Percentiles rank a stretch among this genome's conserved stretches.
Evolutionary conservation across 2,329 filamentous ascomycete species (phyloP).

Genomic region (Myriosclerotinia scirpicola): DNA sequence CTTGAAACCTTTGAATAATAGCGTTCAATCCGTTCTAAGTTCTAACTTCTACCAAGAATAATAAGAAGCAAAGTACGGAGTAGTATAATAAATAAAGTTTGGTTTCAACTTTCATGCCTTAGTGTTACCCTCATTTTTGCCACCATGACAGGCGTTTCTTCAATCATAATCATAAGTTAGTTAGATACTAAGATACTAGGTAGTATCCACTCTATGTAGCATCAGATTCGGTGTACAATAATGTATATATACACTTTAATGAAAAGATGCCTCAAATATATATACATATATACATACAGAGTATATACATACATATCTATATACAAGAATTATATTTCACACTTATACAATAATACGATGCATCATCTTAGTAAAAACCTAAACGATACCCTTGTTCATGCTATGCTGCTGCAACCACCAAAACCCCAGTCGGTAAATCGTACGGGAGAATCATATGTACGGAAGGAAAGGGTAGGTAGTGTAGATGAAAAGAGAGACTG

Average conservation of each 20-base stretch:
- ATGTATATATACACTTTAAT: too few relatives aligned
- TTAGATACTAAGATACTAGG: not conserved
- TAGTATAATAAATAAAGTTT: conserved; percentile 20
- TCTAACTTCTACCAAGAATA: too few relatives aligned
- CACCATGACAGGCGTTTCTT: conserved; percentile 11
- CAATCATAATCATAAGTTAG: not conserved
- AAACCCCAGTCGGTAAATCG: conserved; percentile 13
- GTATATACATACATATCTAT: too few relatives aligned
- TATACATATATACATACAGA: too few relatives aligned
- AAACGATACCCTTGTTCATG: conserved; percentile 4
- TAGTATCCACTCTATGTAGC: not conserved
- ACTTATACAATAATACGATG: not conserved
- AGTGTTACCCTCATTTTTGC: conserved; percentile 6
- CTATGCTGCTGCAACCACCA: conserved; percentile 1
- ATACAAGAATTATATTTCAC: too few relatives aligned
- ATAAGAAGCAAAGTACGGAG: not conserved
- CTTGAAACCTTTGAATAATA: too few relatives aligned
- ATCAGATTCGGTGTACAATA: not conserved
- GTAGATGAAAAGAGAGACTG: not conserved
- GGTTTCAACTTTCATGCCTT: not conserved
- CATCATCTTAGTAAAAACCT: not conserved
- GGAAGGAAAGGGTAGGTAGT: not conserved
- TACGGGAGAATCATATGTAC: conserved; percentile 12
- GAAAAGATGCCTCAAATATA: too few relatives aligned
- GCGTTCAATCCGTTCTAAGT: too few relatives aligned